These are phyloP conservation scores for Nakazawaea wyomingensis DNA, from an alignment of 805 yeast species.

Conservation along the genomic window DNA sequence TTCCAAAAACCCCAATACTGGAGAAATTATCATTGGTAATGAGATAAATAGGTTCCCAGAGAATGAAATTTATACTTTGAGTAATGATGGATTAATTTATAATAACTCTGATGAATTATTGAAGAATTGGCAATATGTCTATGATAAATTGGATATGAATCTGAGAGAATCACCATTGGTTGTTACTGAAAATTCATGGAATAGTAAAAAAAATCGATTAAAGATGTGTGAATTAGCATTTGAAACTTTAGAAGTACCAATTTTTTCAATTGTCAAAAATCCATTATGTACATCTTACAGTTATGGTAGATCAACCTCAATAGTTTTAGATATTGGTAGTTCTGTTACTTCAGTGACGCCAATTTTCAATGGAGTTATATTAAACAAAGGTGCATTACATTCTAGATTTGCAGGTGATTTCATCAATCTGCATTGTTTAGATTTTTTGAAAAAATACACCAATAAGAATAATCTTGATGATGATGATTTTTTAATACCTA, in stretches of 20 bases:
- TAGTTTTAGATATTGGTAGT: slow-evolving; percentile 78
- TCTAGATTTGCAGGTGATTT: slow-evolving; percentile 84
- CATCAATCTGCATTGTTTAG: slow-evolving; percentile 56
- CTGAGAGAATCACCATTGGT: slow-evolving; percentile 63
- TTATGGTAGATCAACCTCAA: slow-evolving; percentile 70
- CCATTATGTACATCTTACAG: slow-evolving; percentile 77
- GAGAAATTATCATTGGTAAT: slow-evolving; percentile 38
- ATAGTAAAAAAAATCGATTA: slow-evolving; percentile 49
- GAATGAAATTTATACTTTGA: slow-evolving; percentile 50
- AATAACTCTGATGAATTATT: slow-evolving; percentile 72
- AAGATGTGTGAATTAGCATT: slow-evolving; percentile 69
- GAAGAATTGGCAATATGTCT: slow-evolving; percentile 64
- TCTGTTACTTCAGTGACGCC: slow-evolving; percentile 70
- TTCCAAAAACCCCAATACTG: slow-evolving; percentile 30
- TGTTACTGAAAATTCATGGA: slow-evolving; percentile 59
- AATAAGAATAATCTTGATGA: slow-evolving; percentile 24
- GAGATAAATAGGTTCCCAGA: slow-evolving; percentile 41
- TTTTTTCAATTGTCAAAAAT: slow-evolving; percentile 67
- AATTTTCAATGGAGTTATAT: slow-evolving; percentile 66
- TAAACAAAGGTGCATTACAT: slow-evolving; percentile 58
- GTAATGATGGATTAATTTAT: slow-evolving; percentile 60
- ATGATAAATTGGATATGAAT: slow-evolving; percentile 43
- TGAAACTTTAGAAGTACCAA: slow-evolving; percentile 68
- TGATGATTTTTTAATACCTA: slow-evolving; percentile 29
- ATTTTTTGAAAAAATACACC: slow-evolving; percentile 36